Base-by-base conservation (phyloP, 2,329 filamentous ascomycete species). In the Phaeoacremonium minimum region DNA sequence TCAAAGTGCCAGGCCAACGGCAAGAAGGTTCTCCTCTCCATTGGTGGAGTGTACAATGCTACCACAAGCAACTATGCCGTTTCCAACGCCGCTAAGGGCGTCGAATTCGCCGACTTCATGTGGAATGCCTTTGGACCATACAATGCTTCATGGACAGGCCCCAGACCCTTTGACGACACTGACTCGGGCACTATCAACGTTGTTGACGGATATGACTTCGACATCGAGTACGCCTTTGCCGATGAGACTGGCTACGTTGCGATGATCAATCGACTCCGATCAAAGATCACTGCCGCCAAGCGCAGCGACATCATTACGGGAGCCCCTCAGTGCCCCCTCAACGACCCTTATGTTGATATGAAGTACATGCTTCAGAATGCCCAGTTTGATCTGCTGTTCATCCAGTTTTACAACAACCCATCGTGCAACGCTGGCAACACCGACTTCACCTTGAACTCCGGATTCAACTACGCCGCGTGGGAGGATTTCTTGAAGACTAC, bases 11-110 rank as follows among this genome's bases (percentile, higher is more conserved):
- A 83, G 52, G 44, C 53, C 5, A 57, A 71, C 38, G 71, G 71
- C 37, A 83, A 82, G 60, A 83, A 78, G 43, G 71, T 85, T 35
- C 57, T 83, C 29, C 64, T 84, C 17, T 83, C 80, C 11, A 69
- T 85, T 32, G 80, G 80, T 30, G 80, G 80, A 28, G 72, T 44
- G 9, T 58, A 46, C 32, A 40, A 40, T 6, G 16, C 35, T 15
- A 18, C 35, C 14, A 30, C 12, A 12, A 51, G 48, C 40, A 52
- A 63, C 53, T 66, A 66, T 45, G 50, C 52, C 12, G 35, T 66
- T 28, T 56, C 55, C 2, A 48, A 38, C 28, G 36, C 42, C 7
- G 36, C 44, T 14, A 49, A 55, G 6, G 62, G 58, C 20, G 32
- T 42, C 14, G 44, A 53, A 12, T 65, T 66, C 47, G 63, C 56